These are phyloP conservation scores for Gossypium trilobum DNA, from an alignment of 441 rosid species.

Conservation along the genomic window DNA sequence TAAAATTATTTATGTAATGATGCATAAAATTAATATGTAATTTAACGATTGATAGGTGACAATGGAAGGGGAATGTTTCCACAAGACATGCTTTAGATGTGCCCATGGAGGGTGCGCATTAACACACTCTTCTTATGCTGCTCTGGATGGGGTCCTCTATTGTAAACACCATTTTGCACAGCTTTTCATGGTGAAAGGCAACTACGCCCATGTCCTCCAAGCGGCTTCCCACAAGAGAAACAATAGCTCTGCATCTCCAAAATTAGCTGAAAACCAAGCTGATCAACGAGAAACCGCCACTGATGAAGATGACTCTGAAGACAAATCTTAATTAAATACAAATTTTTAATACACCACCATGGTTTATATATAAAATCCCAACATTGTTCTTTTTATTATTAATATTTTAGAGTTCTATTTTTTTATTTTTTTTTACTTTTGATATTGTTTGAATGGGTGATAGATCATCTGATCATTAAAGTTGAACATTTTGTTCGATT, in stretches of 20 bases:
- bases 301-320: neutral
- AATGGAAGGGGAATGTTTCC: constrained; percentile 87
- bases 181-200: constrained; percentile 92
- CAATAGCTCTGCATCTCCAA: constrained; percentile 28
- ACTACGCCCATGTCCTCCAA: constrained; percentile 73
- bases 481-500: neutral
- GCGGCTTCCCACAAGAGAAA: constrained; percentile 58
- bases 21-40: too few relatives aligned
- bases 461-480: neutral
- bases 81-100: constrained; percentile 89
- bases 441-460: neutral
- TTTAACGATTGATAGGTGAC: constrained; percentile 39
- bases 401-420: neutral
- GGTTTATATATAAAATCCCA: neutral
- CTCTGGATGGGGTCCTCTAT: constrained; percentile 75
- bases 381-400: neutral
- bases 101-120: constrained; percentile 86
- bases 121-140: constrained; percentile 91
- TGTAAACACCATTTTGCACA: constrained; percentile 95
- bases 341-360: neutral
- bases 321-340: neutral
- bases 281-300: neutral
- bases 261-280: neutral
- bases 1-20: too few relatives aligned
- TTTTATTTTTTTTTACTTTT: neutral